Base-by-base conservation (phyloP, 352 stramenopile genomes). In the Globisporangium radiosum region DNA sequence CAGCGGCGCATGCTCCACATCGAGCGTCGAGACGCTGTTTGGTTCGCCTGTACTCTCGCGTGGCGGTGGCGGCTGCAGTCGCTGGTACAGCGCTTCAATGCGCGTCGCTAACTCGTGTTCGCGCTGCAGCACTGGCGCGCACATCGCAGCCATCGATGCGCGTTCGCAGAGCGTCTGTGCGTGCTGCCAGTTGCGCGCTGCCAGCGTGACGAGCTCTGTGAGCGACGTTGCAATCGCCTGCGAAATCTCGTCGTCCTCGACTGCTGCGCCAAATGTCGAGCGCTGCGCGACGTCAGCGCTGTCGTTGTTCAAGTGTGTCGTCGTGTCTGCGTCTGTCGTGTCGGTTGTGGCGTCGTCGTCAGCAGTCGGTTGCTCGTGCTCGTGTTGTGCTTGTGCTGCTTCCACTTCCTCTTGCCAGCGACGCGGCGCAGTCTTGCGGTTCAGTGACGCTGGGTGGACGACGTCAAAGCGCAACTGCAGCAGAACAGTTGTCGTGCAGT, bases 181-280 rank as follows among this genome's bases (percentile, higher is more conserved):
- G n/a, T 60, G 68, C 5, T 73, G 71, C 85, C 85, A 95, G 63
- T 93, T 93, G 15, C 71, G 64, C 39, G 85, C 75, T 11, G 83
- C 88, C 7, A 93, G 58, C 17, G 75, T 66, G 13, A 92, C 58
- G 0, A 93, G 63, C 36, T 79, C 77, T 44, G 64, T 62, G 5
- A 88, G 51, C 4, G 81, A 92, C 45, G 71, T 61, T 43, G 72
- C 57, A 4, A 95, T 65, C 19, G 69, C 65, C 36, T 50, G 65
- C 13, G 77, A 86, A 13, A 95, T 76, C 63, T 92, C 85, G 59
- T 95, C 85, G n/a, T 91, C 73, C 63, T 92, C 82, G 5, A 90
- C 8, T 25, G 68, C 71, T 0, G 71, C 42, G 7, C 76, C 78
- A 63, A 89, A 92, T 4, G 66, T 78, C 38, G 65, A 66, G 50